A percentile compares a stretch with the other conserved stretches of the same genome.
Evolutionary conservation across 306 rosid species (phyloP).

Genomic region (Quercus wislizeni): DNA sequence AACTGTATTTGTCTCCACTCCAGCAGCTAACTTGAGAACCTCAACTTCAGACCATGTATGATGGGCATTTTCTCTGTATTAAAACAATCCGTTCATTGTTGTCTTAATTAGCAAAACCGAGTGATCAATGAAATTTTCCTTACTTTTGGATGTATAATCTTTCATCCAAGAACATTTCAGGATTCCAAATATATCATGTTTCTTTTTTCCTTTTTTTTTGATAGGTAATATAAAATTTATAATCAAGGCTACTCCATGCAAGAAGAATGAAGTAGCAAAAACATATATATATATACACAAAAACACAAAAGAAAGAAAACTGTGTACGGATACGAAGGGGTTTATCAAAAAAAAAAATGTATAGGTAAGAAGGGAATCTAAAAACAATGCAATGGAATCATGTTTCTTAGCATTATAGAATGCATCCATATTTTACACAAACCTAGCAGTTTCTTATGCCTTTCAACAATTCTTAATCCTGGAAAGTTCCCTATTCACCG

Average conservation of each 20-base stretch:
- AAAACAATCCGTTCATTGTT: conserved; percentile 13
- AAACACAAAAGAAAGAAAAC: too few species aligned
- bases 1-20: conserved; percentile 82
- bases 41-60: conserved; percentile 64
- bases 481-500: neutral
- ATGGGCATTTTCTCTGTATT: conserved; percentile 45
- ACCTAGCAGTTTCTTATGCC: neutral
- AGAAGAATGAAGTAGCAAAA: too few species aligned
- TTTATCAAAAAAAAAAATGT: too few species aligned
- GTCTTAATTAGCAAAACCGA: neutral
- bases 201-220: too few species aligned
- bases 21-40: conserved; percentile 85
- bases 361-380: too few species aligned
- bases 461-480: neutral
- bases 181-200: neutral
- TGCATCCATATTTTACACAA: neutral
- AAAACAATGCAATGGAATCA: too few species aligned
- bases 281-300: too few species aligned
- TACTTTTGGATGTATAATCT: neutral
- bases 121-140: neutral
- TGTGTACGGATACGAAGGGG: too few species aligned
- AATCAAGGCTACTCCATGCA: too few species aligned
- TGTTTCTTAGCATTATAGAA: neutral
- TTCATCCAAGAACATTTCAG: neutral
- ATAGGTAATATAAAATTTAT: too few species aligned